Conservation (phyloP, 1,139 yeast genomes). For the Suhomyces wounanorum region DNA sequence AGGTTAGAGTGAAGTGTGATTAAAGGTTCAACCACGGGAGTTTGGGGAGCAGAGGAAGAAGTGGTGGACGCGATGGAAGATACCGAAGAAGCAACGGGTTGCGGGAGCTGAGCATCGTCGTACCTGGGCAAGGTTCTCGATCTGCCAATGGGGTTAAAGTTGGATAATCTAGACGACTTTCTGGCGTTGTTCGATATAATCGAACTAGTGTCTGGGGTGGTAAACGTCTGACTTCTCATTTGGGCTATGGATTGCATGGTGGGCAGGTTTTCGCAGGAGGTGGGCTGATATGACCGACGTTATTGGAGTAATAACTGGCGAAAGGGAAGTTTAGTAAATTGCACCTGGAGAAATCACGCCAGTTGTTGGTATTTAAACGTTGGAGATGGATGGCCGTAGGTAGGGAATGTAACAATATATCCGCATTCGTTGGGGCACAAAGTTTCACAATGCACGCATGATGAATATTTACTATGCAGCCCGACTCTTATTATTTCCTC, state of each 20-base stretch:
- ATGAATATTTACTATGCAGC: not conserved
- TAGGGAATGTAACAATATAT: conserved; percentile 11
- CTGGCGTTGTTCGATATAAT: conserved; percentile 10
- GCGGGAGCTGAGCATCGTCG: conserved; percentile 4
- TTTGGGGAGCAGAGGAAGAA: conserved; percentile 1
- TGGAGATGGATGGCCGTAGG: not conserved
- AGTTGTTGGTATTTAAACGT: conserved; percentile 4
- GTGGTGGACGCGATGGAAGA: not conserved
- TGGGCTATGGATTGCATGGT: conserved; percentile 19
- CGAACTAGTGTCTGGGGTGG: conserved; percentile 10
- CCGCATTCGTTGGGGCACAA: conserved; percentile 7
- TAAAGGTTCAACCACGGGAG: not conserved
- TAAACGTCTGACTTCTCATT: conserved; percentile 17
- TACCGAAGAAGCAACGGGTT: not conserved
- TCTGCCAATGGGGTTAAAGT: conserved; percentile 17
- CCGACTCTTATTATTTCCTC: conserved; percentile 6
- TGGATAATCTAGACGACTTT: conserved; percentile 17
- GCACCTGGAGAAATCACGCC: conserved; percentile 3
- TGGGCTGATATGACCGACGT: conserved; percentile 2
- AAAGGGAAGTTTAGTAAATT: not conserved
- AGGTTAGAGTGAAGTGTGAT: conserved; percentile 5
- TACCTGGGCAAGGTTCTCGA: conserved; percentile 14
- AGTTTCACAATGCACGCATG: conserved; percentile 1
- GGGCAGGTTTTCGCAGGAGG: conserved; percentile 4
- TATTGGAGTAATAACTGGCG: not conserved